phyloP scores from a whole-genome alignment of 768 basidiomycete species.

The Panellus pusillus region DNA sequence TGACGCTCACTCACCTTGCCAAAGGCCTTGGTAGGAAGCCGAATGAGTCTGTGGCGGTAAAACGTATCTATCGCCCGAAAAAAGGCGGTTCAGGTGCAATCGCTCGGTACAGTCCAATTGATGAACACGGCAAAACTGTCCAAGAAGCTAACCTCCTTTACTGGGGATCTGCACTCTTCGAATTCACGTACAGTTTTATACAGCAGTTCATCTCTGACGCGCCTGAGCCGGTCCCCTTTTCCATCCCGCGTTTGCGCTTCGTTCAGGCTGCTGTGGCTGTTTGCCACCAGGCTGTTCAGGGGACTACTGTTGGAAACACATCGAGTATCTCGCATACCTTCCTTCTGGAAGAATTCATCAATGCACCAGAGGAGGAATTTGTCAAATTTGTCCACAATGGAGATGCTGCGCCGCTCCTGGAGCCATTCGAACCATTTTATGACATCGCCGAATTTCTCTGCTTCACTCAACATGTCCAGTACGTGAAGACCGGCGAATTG shows the following conservation, averaged over 20 bases:
- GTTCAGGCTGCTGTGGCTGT: background rate
- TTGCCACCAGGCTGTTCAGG: background rate
- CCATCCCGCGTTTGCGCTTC: background rate
- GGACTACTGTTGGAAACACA: background rate
- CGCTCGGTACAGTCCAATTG: too few relatives aligned
- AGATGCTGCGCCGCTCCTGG: constrained; percentile 9
- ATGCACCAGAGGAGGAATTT: constrained; percentile 13
- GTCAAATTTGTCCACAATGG: constrained; percentile 26
- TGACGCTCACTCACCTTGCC: background rate
- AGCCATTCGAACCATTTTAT: background rate
- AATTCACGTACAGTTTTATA: too few relatives aligned
- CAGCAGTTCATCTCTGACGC: too few relatives aligned
- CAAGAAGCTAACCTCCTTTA: too few relatives aligned
- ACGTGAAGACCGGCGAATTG: constrained; percentile 19
- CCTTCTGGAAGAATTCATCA: constrained; percentile 21
- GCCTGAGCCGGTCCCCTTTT: background rate
- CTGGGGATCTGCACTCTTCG: too few relatives aligned
- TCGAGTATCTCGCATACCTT: background rate
- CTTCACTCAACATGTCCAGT: constrained; percentile 28
- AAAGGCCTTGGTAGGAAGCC: too few relatives aligned
- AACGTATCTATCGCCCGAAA: too few relatives aligned
- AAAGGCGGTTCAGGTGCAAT: too few relatives aligned
- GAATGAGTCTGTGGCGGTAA: too few relatives aligned
- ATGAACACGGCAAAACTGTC: background rate
- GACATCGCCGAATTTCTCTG: constrained; percentile 20